Evolutionary conservation across 2,329 filamentous ascomycete genomes (phyloP).

Genomic region (Monilinia polystroma): DNA sequence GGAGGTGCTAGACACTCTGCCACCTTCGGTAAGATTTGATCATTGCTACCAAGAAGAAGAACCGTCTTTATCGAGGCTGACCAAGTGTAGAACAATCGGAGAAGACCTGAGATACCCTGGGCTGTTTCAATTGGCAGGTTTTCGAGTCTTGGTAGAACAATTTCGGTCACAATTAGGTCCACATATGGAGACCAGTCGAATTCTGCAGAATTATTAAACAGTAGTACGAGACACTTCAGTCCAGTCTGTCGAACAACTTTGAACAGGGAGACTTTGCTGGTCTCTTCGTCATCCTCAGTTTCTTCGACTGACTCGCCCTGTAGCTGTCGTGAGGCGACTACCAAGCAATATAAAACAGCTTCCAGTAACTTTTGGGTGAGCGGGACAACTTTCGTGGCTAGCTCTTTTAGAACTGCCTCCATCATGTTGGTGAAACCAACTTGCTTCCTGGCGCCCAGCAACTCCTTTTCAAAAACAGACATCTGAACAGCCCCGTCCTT

Average conservation of each 20-base stretch:
- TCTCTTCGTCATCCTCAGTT: slow-evolving; percentile 40
- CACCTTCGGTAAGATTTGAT: slow-evolving; percentile 64
- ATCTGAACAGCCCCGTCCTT: slow-evolving; percentile 39
- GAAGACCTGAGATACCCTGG: slow-evolving; percentile 80
- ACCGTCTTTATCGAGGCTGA: slow-evolving; percentile 65
- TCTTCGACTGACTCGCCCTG: slow-evolving; percentile 40
- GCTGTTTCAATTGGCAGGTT: slow-evolving; percentile 82
- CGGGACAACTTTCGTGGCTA: slow-evolving; percentile 69
- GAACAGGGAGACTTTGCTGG: slow-evolving; percentile 55
- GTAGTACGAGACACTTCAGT: slow-evolving; percentile 76
- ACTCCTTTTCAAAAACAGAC: slow-evolving; percentile 55
- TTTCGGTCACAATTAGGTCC: slow-evolving; percentile 66
- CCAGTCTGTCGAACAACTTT: slow-evolving; percentile 67
- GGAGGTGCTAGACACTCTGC: slow-evolving; percentile 69
- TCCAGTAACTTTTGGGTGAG: slow-evolving; percentile 71
- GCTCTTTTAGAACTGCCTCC: slow-evolving; percentile 78
- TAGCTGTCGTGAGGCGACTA: slow-evolving; percentile 65
- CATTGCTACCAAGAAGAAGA: slow-evolving; percentile 61
- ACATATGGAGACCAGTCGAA: slow-evolving; percentile 74
- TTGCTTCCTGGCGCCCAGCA: slow-evolving; percentile 73
- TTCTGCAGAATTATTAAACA: slow-evolving; percentile 71
- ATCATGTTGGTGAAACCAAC: slow-evolving; percentile 91
- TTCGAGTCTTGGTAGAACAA: slow-evolving; percentile 73
- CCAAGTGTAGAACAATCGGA: slow-evolving; percentile 81
- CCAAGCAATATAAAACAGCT: slow-evolving; percentile 76